Percentiles rank a stretch among this genome's conserved stretches.
Evolutionary conservation across 768 basidiomycete genomes (phyloP).

Genomic region (Amylocystis lapponica): DNA sequence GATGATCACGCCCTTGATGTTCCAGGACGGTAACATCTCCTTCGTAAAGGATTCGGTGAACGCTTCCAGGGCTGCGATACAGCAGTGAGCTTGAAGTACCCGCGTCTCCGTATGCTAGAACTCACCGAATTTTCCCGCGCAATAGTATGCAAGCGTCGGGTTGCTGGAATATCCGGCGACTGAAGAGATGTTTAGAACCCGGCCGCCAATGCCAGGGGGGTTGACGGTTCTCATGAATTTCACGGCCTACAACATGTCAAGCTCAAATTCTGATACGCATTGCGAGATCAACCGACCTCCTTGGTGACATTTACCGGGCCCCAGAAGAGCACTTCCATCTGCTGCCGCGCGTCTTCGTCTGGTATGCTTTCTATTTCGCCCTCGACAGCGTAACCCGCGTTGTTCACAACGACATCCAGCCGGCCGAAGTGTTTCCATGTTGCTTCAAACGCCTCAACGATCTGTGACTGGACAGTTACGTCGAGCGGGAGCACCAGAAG

Average conservation of each 20-base stretch:
- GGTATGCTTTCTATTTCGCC: constrained; percentile 33
- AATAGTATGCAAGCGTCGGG: constrained; percentile 27
- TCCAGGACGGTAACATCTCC: constrained; percentile 14
- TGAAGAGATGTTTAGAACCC: constrained; percentile 29
- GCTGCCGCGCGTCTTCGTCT: constrained; percentile 26
- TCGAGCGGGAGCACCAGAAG: constrained; percentile 29
- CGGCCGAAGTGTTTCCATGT: constrained; percentile 19
- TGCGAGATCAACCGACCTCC: constrained; percentile 21
- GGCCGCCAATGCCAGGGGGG: constrained; percentile 11
- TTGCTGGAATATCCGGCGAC: constrained; percentile 28
- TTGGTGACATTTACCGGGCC: constrained; percentile 34
- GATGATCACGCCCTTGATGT: constrained; percentile 13
- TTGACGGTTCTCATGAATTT: constrained; percentile 11
- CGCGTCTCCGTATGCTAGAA: too few relatives aligned
- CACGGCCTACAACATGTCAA: constrained; percentile 6
- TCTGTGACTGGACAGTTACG: constrained; percentile 21
- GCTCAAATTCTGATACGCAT: neutral
- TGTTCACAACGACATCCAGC: constrained; percentile 28
- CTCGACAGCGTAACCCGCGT: constrained; percentile 17
- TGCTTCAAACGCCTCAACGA: constrained; percentile 9
- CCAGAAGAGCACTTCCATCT: constrained; percentile 41
- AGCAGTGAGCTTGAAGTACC: neutral
- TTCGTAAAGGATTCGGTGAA: constrained; percentile 15
- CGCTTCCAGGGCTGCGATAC: constrained; percentile 10
- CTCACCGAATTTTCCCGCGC: constrained; percentile 33